A percentile compares a stretch with the other conserved stretches of the same genome.
These are phyloP conservation scores for Ballota nigra DNA, from an alignment of 257 asterid species.

Conservation along the genomic window DNA sequence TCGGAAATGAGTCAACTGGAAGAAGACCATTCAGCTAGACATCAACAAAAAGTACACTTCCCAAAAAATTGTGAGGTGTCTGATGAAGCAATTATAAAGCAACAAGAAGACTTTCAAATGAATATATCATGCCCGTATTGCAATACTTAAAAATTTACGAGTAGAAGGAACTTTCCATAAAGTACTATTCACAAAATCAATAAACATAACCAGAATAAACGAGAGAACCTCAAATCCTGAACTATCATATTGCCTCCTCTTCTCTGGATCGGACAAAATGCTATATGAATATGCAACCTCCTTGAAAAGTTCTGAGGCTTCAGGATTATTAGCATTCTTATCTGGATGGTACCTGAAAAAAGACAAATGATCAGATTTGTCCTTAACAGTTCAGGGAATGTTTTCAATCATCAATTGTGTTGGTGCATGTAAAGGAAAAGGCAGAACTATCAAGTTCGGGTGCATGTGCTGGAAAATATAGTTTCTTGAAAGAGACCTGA, in stretches of 20 bases:
- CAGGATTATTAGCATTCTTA: conserved; percentile 95
- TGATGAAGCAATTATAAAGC: conserved; percentile 8
- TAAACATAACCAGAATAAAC: not conserved
- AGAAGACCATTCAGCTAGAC: not conserved
- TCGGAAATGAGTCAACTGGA: not conserved
- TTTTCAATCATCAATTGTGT: no score
- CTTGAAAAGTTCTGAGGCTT: conserved; percentile 96
- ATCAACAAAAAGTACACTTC: not conserved
- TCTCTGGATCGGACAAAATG: conserved; percentile 94
- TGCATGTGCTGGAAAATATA: not conserved
- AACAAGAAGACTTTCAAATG: not conserved
- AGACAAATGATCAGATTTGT: conserved; percentile 25
- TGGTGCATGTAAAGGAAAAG: not conserved
- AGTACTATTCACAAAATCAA: not conserved
- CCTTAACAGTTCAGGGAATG: not conserved
- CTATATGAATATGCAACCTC: conserved; percentile 99
- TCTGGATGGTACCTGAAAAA: conserved; percentile 90
- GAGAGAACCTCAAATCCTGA: conserved; percentile 88
- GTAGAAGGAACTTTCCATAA: not conserved
- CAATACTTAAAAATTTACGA: not conserved
- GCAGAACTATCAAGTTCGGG: no score
- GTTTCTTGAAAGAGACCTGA: not conserved
- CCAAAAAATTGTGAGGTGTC: not conserved
- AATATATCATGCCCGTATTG: not conserved
- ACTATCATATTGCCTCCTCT: conserved; percentile 87